Evolutionary conservation across 345 rosid species (phyloP), one percentile per base, ranked within the genome.

Genomic region (Alliaria petiolata): DNA sequence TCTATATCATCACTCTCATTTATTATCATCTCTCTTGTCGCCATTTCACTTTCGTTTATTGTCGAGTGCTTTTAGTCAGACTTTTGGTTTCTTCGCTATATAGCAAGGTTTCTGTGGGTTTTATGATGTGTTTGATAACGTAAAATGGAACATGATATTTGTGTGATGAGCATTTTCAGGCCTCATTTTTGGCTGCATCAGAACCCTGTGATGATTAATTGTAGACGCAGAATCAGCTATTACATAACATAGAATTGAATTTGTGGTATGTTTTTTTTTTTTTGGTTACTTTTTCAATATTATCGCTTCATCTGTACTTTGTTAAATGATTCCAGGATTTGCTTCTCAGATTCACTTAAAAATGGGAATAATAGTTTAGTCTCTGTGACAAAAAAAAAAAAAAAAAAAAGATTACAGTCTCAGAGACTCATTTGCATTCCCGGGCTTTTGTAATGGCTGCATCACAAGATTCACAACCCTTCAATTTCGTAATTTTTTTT

Each of bases 1-100:
- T 84, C 86, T 1, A 86, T 85, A 4, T 67, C 76, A 25, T 82
- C 90, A 39, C 52, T 34, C 68, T 80, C 80, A 40, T 42, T 62
- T 16, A 65, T 69, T 39, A 20, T 6, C 50, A 78, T 76, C 59
- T 47, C 65, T 22, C 58, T 65, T 5, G 64, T 39, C 8, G 78
- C 71, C 85, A 82, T 83, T 42, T 15, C 42, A 11, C 44, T 20
- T 42, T 71, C 3, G 30, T 51, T 58, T 33, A 8, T 58, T 33
- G 42, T 13, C 0, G 44, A 51, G 43, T 58, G 16, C 42, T 61
- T 44, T 25, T 15, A 31, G 33, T 49, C 47, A 15, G 26, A 6
- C 26, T 38, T 14, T 26, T 31, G 15, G 11, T 15, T 3, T n/a
- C 31, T 54, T 38, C 2, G 14, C 67, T 62, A 76, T 56, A 65